A percentile compares a stretch with the other conserved stretches of the same genome.
Conservation (phyloP, 306 rosid genomes). For the Carpinus viminea region DNA sequence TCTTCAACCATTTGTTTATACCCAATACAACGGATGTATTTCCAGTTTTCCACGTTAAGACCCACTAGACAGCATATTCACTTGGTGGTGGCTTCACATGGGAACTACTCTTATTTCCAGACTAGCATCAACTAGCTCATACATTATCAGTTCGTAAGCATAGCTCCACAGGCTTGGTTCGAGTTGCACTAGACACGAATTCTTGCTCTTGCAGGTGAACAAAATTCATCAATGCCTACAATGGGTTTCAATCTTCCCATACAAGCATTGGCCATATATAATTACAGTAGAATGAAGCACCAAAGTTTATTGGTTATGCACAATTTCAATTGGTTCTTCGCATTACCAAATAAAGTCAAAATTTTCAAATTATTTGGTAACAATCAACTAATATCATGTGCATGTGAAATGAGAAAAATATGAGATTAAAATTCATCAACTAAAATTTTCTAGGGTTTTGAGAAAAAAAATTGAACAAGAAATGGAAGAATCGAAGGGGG, state of each 20-base stretch:
- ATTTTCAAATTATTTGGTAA: neutral
- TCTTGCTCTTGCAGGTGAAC: neutral
- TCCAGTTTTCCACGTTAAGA: neutral
- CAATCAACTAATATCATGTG: conserved; percentile 13
- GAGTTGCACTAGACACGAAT: neutral
- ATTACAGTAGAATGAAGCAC: neutral
- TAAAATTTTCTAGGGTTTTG: neutral
- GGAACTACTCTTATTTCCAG: neutral
- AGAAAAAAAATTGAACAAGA: neutral
- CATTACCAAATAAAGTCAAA: neutral
- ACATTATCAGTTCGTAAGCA: neutral
- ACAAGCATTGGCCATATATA: neutral
- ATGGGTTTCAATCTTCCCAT: neutral
- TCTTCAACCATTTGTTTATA: neutral
- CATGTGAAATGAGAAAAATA: neutral
- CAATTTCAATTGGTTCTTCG: neutral
- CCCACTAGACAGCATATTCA: neutral
- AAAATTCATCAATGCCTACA: neutral
- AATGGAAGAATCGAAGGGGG: neutral
- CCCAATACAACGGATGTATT: neutral
- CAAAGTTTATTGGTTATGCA: neutral
- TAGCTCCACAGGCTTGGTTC: neutral
- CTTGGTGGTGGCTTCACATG: neutral
- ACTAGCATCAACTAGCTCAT: conserved; percentile 3
- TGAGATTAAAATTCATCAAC: neutral